Evolutionary conservation across 2,329 filamentous ascomycete species (phyloP).

Genomic region (Colletotrichum karsti): DNA sequence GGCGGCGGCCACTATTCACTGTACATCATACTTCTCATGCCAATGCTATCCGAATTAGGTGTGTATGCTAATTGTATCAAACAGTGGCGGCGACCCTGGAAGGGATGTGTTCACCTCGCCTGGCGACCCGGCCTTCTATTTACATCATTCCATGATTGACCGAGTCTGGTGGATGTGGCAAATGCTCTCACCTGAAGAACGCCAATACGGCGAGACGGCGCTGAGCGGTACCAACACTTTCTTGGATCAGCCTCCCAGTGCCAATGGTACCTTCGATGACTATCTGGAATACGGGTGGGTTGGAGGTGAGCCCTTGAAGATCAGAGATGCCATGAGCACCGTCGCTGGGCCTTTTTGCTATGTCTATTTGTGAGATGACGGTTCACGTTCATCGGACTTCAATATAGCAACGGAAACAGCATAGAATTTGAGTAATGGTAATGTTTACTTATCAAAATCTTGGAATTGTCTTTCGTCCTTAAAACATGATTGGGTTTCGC

Average conservation of each 20-base stretch:
- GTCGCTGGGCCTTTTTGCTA: slow-evolving; percentile 40
- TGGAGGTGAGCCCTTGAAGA: slow-evolving; percentile 29
- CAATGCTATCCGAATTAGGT: rapidly evolving
- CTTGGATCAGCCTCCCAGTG: slow-evolving; percentile 6
- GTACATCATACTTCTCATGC: not conserved
- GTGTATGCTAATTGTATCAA: not conserved
- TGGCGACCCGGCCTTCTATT: slow-evolving; percentile 44
- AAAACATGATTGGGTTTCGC: too few relatives aligned
- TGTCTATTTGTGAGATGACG: slow-evolving; percentile 29
- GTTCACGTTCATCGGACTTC: not conserved
- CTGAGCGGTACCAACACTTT: slow-evolving; percentile 30
- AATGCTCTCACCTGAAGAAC: slow-evolving; percentile 31
- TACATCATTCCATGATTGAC: slow-evolving; percentile 41
- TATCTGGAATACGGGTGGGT: slow-evolving; percentile 26
- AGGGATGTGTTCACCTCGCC: slow-evolving; percentile 48
- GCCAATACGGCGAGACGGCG: slow-evolving; percentile 32
- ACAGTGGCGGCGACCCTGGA: slow-evolving; percentile 45
- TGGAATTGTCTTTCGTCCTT: too few relatives aligned
- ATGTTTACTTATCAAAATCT: too few relatives aligned
- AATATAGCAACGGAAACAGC: too few relatives aligned
- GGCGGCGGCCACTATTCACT: slow-evolving; percentile 24
- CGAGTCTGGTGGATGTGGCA: slow-evolving; percentile 34
- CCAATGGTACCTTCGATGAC: slow-evolving; percentile 26
- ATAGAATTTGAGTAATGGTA: too few relatives aligned
- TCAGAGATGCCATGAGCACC: slow-evolving; percentile 36